Conservation (phyloP, 345 rosid species). For the Linum trigynum region DNA sequence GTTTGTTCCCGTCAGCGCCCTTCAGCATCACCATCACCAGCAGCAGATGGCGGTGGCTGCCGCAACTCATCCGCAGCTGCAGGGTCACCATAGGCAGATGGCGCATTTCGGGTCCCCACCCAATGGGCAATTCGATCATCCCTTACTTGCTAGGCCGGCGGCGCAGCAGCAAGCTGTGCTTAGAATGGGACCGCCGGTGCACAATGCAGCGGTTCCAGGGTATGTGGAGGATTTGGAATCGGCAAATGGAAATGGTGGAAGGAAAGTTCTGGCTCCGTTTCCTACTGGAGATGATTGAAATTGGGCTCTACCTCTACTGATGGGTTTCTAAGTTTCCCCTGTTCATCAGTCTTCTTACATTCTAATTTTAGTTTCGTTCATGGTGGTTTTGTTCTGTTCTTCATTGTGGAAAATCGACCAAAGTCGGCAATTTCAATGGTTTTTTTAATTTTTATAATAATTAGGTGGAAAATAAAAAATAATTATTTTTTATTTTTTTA, state of each 20-base stretch:
- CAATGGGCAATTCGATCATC: constrained; percentile 67
- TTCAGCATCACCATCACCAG: constrained; percentile 72
- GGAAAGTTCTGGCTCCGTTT: constrained; percentile 86
- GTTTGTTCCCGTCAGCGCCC: constrained; percentile 54
- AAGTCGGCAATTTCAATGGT: too few species aligned
- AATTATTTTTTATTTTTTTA: too few species aligned
- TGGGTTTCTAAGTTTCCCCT: constrained; percentile 10
- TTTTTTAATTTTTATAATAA: too few species aligned
- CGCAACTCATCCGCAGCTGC: constrained; percentile 47
- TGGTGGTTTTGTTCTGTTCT: too few species aligned
- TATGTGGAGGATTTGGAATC: constrained; percentile 72
- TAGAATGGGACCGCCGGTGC: constrained; percentile 51
- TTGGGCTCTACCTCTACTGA: constrained; percentile 30
- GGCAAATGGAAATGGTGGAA: constrained; percentile 61
- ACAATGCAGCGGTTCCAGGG: constrained; percentile 32
- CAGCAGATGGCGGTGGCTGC: constrained; percentile 56
- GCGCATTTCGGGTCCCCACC: constrained; percentile 55
- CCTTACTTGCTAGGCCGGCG: constrained; percentile 38
- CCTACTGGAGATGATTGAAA: constrained; percentile 83
- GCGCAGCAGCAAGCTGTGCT: constrained; percentile 37
- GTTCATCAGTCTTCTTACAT: background rate
- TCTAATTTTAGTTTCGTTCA: too few species aligned
- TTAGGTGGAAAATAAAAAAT: too few species aligned
- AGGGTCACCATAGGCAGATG: constrained; percentile 68
- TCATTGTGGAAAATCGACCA: background rate